These are phyloP conservation scores for Aspergillus pseudoviridinutans DNA, from an alignment of 2,329 filamentous ascomycete species.

Conservation along the genomic window DNA sequence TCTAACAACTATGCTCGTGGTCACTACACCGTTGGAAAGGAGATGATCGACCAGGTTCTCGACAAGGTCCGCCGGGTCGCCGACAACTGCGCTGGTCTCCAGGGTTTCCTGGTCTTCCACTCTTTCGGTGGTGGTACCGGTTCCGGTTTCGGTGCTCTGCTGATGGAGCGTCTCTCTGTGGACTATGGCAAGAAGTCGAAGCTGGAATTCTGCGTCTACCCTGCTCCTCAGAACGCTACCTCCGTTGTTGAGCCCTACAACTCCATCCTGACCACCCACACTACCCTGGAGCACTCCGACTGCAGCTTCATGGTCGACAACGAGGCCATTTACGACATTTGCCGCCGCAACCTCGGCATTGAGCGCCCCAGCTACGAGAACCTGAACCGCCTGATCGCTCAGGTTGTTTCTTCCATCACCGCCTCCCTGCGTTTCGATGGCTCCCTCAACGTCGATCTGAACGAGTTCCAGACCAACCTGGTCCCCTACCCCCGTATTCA, in stretches of 20 bases:
- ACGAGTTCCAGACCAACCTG: constrained; percentile 99
- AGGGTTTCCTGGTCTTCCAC: constrained; percentile 99
- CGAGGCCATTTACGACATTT: constrained; percentile 99
- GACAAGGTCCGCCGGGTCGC: constrained; percentile 97
- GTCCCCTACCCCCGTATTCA: constrained; percentile 98
- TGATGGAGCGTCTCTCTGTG: constrained; percentile 98
- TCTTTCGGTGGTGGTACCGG: constrained; percentile 98
- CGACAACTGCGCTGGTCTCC: constrained; percentile 95
- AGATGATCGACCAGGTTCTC: constrained; percentile 95
- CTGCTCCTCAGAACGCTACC: constrained; percentile 92
- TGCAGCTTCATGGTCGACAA: constrained; percentile 99
- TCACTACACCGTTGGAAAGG: constrained; percentile 99
- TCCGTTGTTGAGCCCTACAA: constrained; percentile 99
- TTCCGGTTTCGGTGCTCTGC: constrained; percentile 94
- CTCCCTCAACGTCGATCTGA: constrained; percentile 97
- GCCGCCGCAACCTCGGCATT: constrained; percentile 93
- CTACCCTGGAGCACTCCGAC: constrained; percentile 98
- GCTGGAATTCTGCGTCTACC: constrained; percentile 99
- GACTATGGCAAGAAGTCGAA: constrained; percentile 99
- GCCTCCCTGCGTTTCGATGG: constrained; percentile 97
- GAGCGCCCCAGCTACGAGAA: constrained; percentile 98
- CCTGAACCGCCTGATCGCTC: constrained; percentile 96
- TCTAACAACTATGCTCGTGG: constrained; percentile 99
- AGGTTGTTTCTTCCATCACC: constrained; percentile 98
- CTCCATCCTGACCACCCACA: constrained; percentile 98